Evolutionary conservation across 805 yeast species (phyloP), one percentile per base, ranked within the genome.

Genomic region (Wickerhamomyces queroliae): DNA sequence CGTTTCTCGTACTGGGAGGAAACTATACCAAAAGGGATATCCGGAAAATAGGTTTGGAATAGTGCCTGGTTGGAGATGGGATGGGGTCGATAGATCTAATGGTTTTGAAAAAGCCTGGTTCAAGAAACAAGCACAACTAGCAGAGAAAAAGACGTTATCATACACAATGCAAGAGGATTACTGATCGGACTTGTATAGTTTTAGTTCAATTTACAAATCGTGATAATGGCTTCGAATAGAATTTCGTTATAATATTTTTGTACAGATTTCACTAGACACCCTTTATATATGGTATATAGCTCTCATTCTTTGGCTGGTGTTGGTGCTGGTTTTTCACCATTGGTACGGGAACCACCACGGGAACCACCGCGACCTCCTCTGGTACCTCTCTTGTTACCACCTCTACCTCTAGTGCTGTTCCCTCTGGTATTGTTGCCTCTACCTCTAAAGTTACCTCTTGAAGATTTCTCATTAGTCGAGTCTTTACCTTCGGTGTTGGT

Each of bases 71-170:
- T 66, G 68, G 47, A 67, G 86, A 41, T 90, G 98, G 98, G 95
- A 86, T 59, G 97, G 97, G 0, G 80, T 90, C 2, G 90, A 87
- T 60, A 64, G 98, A 43, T 79, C 95, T 0, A 90, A 83, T 55
- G 96, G 96, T 4, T 90, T 84, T 60, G 98, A 90, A 55, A 66
- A 63, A 36, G 65, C 71, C 39, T 72, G 84, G 69, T 69, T 84
- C 46, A 67, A 58, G 33, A 67, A 54, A 49, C 68, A 61, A 40
- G 56, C 58, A 12, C 70, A 69, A 27, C 24, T 52, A 5, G 55
- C 62, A 34, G 64, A 67, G 38, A 42, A 45, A 7, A 59, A 62
- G 37, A 45, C 55, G 0, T 44, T 58, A 22, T 47, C 53, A 4
- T 63, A 62, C 32, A 63, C 72, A 1, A 53, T 64, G 52, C 64